Conservation (phyloP, 257 asterid genomes). For the Primulina eburnea region DNA sequence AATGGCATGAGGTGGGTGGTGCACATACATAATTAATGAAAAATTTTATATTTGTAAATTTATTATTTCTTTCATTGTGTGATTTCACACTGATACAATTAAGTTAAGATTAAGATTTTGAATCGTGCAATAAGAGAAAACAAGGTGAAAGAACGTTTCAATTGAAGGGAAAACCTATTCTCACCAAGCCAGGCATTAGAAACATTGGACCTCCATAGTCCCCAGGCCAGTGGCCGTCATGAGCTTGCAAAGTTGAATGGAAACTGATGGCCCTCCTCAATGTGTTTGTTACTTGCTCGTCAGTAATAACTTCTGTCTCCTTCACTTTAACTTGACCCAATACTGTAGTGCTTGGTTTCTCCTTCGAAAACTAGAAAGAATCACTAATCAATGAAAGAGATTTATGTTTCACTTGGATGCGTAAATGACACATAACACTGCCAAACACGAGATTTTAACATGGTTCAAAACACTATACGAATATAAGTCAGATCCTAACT, state of each 20-base stretch:
- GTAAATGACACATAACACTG: background rate
- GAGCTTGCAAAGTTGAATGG: conserved; percentile 80
- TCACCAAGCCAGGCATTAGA: conserved; percentile 95
- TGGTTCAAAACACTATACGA: background rate
- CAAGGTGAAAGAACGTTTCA: background rate
- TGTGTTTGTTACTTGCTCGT: conserved; percentile 63
- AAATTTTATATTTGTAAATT: conserved; percentile 1
- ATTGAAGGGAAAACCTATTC: conserved; percentile 23
- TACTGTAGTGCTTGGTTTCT: conserved; percentile 40
- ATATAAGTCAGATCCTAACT: background rate
- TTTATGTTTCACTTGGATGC: background rate
- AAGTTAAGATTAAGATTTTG: background rate
- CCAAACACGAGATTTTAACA: background rate
- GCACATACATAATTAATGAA: background rate
- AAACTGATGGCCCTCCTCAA: conserved; percentile 75
- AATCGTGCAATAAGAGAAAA: conserved; percentile 9
- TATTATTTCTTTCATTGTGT: background rate
- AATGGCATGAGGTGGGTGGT: background rate
- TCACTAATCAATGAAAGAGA: background rate
- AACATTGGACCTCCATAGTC: conserved; percentile 99
- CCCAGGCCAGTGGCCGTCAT: conserved; percentile 98
- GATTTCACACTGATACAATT: background rate
- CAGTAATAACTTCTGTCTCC: conserved; percentile 69
- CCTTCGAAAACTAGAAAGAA: conserved; percentile 70
- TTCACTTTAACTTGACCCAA: conserved; percentile 74